Conservation (phyloP, 176 grass and related monocot species). For the Canna indica region DNA sequence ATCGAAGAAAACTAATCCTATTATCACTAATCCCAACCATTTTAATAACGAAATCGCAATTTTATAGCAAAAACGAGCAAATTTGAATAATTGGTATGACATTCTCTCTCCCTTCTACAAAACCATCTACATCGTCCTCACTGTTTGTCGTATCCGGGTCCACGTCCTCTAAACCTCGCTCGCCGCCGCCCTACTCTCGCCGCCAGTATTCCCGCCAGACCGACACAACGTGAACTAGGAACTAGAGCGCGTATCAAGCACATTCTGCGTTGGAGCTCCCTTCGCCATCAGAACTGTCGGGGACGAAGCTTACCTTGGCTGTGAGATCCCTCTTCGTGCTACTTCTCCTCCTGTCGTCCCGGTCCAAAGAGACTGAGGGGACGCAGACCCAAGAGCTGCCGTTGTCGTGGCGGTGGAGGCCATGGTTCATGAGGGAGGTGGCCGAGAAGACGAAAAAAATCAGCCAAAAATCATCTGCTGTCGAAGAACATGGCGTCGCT, state of each 20-base stretch:
- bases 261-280: too few relatives aligned
- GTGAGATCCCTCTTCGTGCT: too few relatives aligned
- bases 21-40: slow-evolving; percentile 1
- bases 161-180: slow-evolving; percentile 6
- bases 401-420: too few relatives aligned
- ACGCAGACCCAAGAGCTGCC: too few relatives aligned
- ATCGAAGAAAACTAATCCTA: not conserved
- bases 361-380: too few relatives aligned
- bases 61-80: not conserved
- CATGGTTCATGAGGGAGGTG: too few relatives aligned
- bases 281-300: too few relatives aligned
- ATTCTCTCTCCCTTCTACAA: not conserved
- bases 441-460: too few relatives aligned
- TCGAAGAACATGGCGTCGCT: too few relatives aligned
- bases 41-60: not conserved
- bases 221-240: slow-evolving; percentile 67
- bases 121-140: slow-evolving; percentile 4
- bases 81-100: not conserved
- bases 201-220: slow-evolving; percentile 41
- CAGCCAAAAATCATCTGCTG: too few relatives aligned
- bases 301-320: too few relatives aligned
- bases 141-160: slow-evolving; percentile 5
- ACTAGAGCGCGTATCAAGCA: slow-evolving; percentile 80
- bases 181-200: not conserved
- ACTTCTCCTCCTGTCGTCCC: too few relatives aligned